Percentiles rank a stretch among this genome's conserved stretches.
Evolutionary conservation across 2,329 filamentous ascomycete species (phyloP).

Genomic region (Monilinia laxa): DNA sequence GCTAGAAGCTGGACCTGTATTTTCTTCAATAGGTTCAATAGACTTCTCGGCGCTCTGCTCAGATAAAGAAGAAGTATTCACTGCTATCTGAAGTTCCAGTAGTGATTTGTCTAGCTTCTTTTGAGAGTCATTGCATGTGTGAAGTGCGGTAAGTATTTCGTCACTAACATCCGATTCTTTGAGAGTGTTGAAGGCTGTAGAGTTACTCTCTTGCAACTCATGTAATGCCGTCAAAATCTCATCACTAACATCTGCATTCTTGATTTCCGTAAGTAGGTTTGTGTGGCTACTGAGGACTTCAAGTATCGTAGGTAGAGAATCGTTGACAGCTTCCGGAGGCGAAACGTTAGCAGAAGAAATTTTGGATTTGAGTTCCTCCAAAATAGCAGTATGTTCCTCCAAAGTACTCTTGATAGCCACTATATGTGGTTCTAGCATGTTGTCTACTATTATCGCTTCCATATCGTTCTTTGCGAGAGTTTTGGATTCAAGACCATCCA

Average conservation of each 20-base stretch:
- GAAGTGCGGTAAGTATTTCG: constrained; percentile 39
- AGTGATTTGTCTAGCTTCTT: constrained; percentile 6
- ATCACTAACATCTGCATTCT: constrained; percentile 37
- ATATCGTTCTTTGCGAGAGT: constrained; percentile 3
- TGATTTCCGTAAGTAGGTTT: constrained; percentile 36
- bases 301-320: constrained; percentile 29
- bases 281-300: constrained; percentile 32
- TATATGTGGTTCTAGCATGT: constrained; percentile 17
- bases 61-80: neutral
- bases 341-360: constrained; percentile 21
- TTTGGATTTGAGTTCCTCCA: constrained; percentile 30
- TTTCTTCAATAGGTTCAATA: neutral
- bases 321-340: constrained; percentile 24
- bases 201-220: constrained; percentile 30
- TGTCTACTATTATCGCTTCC: neutral
- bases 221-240: constrained; percentile 39
- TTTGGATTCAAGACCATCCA: constrained; percentile 29
- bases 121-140: constrained; percentile 26
- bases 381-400: constrained; percentile 23
- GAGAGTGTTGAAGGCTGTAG: constrained; percentile 33
- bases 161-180: constrained; percentile 37
- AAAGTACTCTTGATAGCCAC: constrained; percentile 29
- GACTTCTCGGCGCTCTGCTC: neutral
- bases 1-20: no score
- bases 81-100: neutral